Evolutionary conservation across 1,284 basidiomycete genomes (phyloP), one percentile per base, ranked within the genome.

Genomic region (Cerrena zonata): DNA sequence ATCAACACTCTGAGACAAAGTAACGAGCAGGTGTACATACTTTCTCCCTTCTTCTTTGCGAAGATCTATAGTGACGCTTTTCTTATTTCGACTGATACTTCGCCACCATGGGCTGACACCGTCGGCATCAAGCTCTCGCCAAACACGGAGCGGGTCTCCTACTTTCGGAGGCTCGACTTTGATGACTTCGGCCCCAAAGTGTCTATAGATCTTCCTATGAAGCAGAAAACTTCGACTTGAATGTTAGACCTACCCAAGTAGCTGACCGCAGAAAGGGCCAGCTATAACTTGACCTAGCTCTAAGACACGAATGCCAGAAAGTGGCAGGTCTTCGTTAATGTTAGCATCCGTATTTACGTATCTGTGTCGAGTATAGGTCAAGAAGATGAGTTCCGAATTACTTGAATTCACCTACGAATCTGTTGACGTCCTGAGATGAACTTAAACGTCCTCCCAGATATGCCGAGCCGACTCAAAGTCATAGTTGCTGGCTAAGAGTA

Each of bases 51-150:
- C 75, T 15, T 74, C 69, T 53, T 76, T 80, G 36, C 80, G 67
- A 55, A 86, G 59, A 59, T 86, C 81, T 52, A 86, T 80, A 5
- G 78, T 78, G 13, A 86, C 75, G 52, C 82, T 85, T 66, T 83
- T 86, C 70, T 86, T 86, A 64, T 86, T 86, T 37, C 84, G 69
- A 4, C 67, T 82, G 22, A 86, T 74, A 58, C 83, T 84, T 39
- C 84, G 68, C 65, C 83, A 86, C 84, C 84, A 86, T 0, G 82
- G 82, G 53, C 84, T 84, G 1, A 79, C 78, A 1, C 83, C 82
- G 56, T 86, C 84, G 0, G 77, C 69, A 55, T 86, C 84, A 21
- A 83, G 71, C 56, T 86, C 84, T 49, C 84, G 67, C 82, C 82
- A 86, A 2, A 82, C 77, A 4, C 84, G 78, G n/a, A 86, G 64